Conservation (phyloP, 495 filamentous ascomycete species). For the Penicillium paradoxum region DNA sequence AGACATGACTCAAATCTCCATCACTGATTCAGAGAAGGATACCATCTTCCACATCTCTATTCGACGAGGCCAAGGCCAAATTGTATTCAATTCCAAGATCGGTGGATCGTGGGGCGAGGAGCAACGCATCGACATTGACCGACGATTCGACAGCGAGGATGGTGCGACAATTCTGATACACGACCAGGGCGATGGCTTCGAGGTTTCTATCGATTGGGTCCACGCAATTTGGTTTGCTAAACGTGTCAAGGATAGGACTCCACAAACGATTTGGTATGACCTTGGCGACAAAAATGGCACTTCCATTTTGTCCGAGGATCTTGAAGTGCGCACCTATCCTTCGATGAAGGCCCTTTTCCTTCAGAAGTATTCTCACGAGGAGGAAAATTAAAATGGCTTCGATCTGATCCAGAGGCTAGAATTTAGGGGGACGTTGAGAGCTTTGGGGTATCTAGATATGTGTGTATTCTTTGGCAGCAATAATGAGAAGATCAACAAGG, state of each 20-base stretch:
- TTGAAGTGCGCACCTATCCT: slow-evolving; percentile 7
- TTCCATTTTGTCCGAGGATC: not conserved
- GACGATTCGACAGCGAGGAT: not conserved
- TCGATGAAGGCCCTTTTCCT: slow-evolving; percentile 10
- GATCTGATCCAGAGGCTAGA: not conserved
- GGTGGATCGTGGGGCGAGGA: slow-evolving; percentile 4
- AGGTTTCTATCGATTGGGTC: slow-evolving; percentile 9
- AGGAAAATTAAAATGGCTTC: not conserved
- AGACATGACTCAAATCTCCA: slow-evolving; percentile 4
- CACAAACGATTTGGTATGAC: not conserved
- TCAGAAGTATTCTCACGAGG: slow-evolving; percentile 1
- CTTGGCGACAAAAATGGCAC: not conserved
- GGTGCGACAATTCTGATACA: slow-evolving; percentile 7
- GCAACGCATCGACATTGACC: not conserved
- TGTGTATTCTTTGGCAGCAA: too few relatives aligned
- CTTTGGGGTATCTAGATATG: too few relatives aligned
- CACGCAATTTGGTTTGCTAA: slow-evolving; percentile 7
- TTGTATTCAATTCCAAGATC: slow-evolving; percentile 6
- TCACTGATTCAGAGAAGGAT: not conserved
- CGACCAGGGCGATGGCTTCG: slow-evolving; percentile 5
- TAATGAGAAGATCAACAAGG: too few relatives aligned
- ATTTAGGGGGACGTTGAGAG: too few relatives aligned
- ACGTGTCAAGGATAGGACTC: not conserved
- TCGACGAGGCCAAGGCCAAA: not conserved
- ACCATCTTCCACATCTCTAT: slow-evolving; percentile 7